Percentiles rank a stretch among this genome's conserved stretches.
Evolutionary conservation across 192 early-diverging fungal genomes (phyloP).

Genomic region (Pecoramyces ruminantium): DNA sequence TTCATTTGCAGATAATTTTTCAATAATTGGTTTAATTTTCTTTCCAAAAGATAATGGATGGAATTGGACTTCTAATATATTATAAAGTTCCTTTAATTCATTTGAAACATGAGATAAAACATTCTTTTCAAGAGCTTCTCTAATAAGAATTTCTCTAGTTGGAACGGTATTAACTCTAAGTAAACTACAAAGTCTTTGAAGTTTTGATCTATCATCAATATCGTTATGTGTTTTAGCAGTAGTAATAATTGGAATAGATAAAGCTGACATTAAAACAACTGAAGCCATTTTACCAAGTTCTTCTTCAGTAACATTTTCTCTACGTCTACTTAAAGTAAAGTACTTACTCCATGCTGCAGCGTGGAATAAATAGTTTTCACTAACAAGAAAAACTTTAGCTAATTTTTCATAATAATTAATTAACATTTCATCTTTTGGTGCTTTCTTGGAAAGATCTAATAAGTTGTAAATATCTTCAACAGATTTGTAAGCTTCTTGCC

Average conservation of each 20-base stretch:
- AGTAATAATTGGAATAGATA: slow-evolving; percentile 91
- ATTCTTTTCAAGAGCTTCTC: slow-evolving; percentile 74
- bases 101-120: slow-evolving; percentile 71
- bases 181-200: slow-evolving; percentile 63
- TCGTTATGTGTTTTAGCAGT: slow-evolving; percentile 55
- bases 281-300: slow-evolving; percentile 54
- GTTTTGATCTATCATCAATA: slow-evolving; percentile 46
- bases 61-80: slow-evolving; percentile 95
- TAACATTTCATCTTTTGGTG: slow-evolving; percentile 85
- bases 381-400: slow-evolving; percentile 87
- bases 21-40: slow-evolving; percentile 73
- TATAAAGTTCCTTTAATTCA: slow-evolving; percentile 81
- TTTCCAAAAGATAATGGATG: slow-evolving; percentile 96
- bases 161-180: slow-evolving; percentile 71
- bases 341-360: slow-evolving; percentile 92
- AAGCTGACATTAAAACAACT: slow-evolving; percentile 78
- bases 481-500: slow-evolving; percentile 96
- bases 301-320: neutral
- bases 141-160: slow-evolving; percentile 74
- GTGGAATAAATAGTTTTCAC: slow-evolving; percentile 94
- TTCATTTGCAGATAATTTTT: slow-evolving; percentile 46
- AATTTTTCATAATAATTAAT: slow-evolving; percentile 99
- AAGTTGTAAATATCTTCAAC: slow-evolving; percentile 96
- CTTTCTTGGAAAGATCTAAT: slow-evolving; percentile 63
- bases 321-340: slow-evolving; percentile 36